Percentiles rank a stretch among this genome's conserved stretches.
These are phyloP conservation scores for Fusarium graminum DNA, from an alignment of 2,329 filamentous ascomycete species.

Conservation along the genomic window DNA sequence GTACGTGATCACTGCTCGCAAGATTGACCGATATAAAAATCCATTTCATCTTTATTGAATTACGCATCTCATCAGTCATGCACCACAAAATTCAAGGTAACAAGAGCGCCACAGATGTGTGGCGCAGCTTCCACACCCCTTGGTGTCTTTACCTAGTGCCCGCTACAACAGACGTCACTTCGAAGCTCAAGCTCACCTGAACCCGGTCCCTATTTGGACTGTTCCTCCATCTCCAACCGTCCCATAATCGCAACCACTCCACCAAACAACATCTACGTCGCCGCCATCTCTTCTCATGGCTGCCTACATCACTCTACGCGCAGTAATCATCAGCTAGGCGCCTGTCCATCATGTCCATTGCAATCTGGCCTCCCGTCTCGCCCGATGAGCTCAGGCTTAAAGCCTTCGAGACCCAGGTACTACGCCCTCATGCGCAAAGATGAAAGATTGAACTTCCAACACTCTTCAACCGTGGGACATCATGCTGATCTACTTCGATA, in stretches of 20 bases:
- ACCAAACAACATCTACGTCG: slow-evolving; percentile 5
- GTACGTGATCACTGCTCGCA: neutral
- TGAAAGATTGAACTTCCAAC: neutral
- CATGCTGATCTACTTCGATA: slow-evolving; percentile 50
- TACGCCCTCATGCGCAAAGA: slow-evolving; percentile 35
- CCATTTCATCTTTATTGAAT: neutral
- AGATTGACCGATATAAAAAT: neutral
- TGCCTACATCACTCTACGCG: slow-evolving; percentile 30
- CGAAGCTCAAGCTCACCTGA: slow-evolving; percentile 22
- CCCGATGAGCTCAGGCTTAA: slow-evolving; percentile 64
- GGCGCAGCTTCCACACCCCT: slow-evolving; percentile 27
- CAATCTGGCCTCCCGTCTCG: slow-evolving; percentile 69
- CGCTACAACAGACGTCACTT: slow-evolving; percentile 40
- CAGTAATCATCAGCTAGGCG: slow-evolving; percentile 31
- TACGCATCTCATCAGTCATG: neutral
- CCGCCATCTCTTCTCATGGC: slow-evolving; percentile 37
- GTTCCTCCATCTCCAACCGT: slow-evolving; percentile 44
- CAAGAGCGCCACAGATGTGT: slow-evolving; percentile 31
- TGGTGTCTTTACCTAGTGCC: slow-evolving; percentile 17
- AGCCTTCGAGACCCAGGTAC: slow-evolving; percentile 65
- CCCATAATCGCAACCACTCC: slow-evolving; percentile 14
- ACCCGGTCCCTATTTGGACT: slow-evolving; percentile 16
- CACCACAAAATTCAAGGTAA: neutral
- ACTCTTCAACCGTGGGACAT: neutral
- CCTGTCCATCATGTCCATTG: slow-evolving; percentile 64